Evolutionary conservation across 2,329 filamentous ascomycete species (phyloP).

Genomic region (Pseudonectria buxi): DNA sequence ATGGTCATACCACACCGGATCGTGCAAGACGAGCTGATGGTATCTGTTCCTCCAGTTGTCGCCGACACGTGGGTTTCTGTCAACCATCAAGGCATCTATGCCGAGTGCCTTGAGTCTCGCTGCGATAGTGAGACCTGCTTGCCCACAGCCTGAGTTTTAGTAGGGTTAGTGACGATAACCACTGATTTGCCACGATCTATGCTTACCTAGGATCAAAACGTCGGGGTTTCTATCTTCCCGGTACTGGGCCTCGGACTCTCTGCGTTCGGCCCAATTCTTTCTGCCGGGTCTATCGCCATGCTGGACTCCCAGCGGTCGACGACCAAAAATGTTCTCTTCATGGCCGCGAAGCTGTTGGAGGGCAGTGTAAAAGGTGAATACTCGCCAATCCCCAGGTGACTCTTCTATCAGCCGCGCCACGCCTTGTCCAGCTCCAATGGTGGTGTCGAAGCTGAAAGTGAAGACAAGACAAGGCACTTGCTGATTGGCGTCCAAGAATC

Average conservation of each 20-base stretch:
- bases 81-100: constrained; percentile 49
- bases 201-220: constrained; percentile 56
- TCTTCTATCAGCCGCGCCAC: no score
- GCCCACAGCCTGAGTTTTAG: constrained; percentile 46
- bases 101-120: constrained; percentile 54
- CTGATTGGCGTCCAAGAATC: no score
- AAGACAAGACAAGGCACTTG: no score
- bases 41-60: constrained; percentile 61
- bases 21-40: constrained; percentile 60
- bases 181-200: rapidly evolving
- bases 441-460: constrained; percentile 54
- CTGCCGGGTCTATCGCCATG: constrained; percentile 45
- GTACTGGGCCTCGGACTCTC: constrained; percentile 41
- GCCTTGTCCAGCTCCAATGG: constrained; percentile 46
- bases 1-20: constrained; percentile 56
- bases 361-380: constrained; percentile 57
- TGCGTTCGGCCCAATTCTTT: constrained; percentile 55
- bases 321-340: constrained; percentile 41
- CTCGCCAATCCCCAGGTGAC: constrained; percentile 53
- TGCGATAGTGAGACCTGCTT: constrained; percentile 51
- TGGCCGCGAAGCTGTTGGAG: constrained; percentile 47
- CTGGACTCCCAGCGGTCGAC: constrained; percentile 48
- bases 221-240: constrained; percentile 41
- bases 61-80: constrained; percentile 50
- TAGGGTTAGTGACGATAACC: background rate